Conservation (phyloP, 192 early-diverging fungal species). For the Linnemannia exigua region DNA sequence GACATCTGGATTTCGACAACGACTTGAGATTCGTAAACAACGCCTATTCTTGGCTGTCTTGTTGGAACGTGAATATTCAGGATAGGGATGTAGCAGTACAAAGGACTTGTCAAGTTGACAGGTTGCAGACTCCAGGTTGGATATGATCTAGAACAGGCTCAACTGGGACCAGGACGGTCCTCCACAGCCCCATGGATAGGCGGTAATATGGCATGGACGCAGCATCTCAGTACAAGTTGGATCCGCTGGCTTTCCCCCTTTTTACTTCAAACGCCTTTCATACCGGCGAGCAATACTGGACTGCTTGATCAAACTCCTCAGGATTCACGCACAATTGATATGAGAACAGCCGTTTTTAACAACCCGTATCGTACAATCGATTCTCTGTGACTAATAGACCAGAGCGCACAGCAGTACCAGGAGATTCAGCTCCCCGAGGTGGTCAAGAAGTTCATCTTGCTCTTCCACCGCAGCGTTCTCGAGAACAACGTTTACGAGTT, state of each 20-base stretch:
- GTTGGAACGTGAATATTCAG: background rate
- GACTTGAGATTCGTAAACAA: slow-evolving; percentile 1
- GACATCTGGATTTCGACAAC: slow-evolving; percentile 4
- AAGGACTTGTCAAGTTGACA: background rate
- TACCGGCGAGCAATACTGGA: background rate
- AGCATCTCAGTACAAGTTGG: background rate
- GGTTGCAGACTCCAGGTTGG: background rate
- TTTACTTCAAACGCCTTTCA: background rate
- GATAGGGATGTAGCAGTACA: background rate
- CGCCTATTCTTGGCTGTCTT: background rate
- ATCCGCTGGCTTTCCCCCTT: background rate
- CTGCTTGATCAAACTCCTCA: background rate
- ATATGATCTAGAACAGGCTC: background rate
- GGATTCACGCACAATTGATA: background rate
- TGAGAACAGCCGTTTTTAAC: background rate
- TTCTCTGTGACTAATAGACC: slow-evolving; percentile 17
- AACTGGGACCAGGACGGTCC: background rate
- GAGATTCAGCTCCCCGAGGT: slow-evolving; percentile 82
- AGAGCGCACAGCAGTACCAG: slow-evolving; percentile 56
- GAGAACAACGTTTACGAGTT: slow-evolving; percentile 90
- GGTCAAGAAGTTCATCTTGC: slow-evolving; percentile 86
- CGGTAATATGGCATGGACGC: background rate
- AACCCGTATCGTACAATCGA: background rate
- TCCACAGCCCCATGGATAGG: background rate
- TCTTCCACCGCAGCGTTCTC: slow-evolving; percentile 84